Conservation (phyloP, 1,139 yeast genomes). For the Diutina pseudorugosa region DNA sequence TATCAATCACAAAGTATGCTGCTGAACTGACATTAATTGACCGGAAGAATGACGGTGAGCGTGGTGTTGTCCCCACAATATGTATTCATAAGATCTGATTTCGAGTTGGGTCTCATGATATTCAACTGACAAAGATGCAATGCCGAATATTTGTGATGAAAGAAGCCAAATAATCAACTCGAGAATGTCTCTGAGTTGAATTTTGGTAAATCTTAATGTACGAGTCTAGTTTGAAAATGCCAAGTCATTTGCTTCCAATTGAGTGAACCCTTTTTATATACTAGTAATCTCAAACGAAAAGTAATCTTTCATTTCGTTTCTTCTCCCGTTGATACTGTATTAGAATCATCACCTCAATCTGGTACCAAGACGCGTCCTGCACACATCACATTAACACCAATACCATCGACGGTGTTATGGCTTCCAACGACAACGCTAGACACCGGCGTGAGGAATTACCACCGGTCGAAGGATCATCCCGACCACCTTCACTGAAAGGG, state of each 20-base stretch:
- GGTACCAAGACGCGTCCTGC: neutral
- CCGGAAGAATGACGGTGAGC: neutral
- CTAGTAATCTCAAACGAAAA: too few species aligned
- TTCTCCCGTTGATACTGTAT: too few species aligned
- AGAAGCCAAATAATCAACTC: neutral
- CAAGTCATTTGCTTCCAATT: too few species aligned
- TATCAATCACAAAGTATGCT: neutral
- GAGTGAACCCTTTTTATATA: too few species aligned
- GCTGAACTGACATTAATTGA: neutral
- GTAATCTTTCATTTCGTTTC: too few species aligned
- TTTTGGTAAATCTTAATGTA: neutral
- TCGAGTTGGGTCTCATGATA: too few species aligned
- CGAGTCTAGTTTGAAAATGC: too few species aligned
- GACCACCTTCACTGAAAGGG: neutral
- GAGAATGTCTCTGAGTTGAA: neutral
- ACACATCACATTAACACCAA: neutral
- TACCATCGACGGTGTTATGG: neutral
- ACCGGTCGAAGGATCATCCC: neutral
- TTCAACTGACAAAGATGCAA: too few species aligned
- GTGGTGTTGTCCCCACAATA: neutral
- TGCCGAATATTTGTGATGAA: too few species aligned
- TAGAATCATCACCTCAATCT: too few species aligned
- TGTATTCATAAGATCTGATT: neutral
- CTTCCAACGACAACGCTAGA: neutral
- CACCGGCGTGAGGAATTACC: neutral